Conservation (phyloP, 306 rosid species). For the Gillenia trifoliata region DNA sequence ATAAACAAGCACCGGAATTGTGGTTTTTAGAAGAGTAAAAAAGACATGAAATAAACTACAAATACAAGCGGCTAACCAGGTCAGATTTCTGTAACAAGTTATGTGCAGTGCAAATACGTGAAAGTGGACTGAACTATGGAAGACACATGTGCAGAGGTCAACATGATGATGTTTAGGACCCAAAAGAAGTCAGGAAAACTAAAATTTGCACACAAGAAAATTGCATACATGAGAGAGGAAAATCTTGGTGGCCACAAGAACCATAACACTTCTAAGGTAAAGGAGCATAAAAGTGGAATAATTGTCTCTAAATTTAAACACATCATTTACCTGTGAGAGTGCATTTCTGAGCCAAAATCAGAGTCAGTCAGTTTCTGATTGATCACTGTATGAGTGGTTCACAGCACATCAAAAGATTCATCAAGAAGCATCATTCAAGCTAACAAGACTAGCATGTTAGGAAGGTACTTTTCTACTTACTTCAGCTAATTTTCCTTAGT, state of each 20-base stretch:
- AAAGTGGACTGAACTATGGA: background rate
- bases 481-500: slow-evolving; percentile 25
- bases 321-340: slow-evolving; percentile 37
- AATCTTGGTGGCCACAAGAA: background rate
- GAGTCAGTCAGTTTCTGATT: slow-evolving; percentile 42
- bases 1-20: background rate
- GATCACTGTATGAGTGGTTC: slow-evolving; percentile 51
- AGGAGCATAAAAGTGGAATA: background rate
- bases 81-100: background rate
- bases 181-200: background rate
- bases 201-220: background rate
- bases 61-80: background rate
- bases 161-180: background rate
- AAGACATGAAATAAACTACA: background rate
- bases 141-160: background rate
- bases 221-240: background rate
- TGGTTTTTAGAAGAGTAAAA: background rate
- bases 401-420: slow-evolving; percentile 78
- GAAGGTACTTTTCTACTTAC: slow-evolving; percentile 37
- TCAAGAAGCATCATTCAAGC: slow-evolving; percentile 65
- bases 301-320: background rate
- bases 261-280: background rate
- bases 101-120: background rate
- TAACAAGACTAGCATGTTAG: slow-evolving; percentile 49
- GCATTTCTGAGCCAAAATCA: slow-evolving; percentile 33